These are phyloP conservation scores for Vitis hybrid DNA, from an alignment of 177 flowering plant genomes.

Conservation along the genomic window DNA sequence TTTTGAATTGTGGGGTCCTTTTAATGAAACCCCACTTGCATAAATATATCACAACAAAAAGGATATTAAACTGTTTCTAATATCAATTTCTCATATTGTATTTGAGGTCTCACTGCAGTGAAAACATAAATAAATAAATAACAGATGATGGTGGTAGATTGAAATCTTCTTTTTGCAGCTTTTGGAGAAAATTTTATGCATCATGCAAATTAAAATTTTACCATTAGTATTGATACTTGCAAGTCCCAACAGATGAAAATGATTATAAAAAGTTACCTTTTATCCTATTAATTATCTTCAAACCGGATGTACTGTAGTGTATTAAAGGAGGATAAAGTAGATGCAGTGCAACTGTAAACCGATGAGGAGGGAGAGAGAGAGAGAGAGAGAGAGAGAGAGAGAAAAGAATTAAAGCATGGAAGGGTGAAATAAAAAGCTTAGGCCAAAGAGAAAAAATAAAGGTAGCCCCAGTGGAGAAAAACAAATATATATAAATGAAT, in stretches of 20 bases:
- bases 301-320: constrained; percentile 9
- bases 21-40: constrained; percentile 20
- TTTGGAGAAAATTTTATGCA: constrained; percentile 21
- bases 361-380: constrained; percentile 20
- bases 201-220: constrained; percentile 16
- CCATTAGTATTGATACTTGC: constrained; percentile 1
- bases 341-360: constrained; percentile 12
- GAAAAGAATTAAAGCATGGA: constrained; percentile 8
- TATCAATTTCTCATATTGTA: no score
- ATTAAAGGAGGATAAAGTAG: constrained; percentile 6
- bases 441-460: constrained; percentile 7
- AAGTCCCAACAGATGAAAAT: constrained; percentile 16
- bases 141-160: constrained; percentile 6
- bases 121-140: background rate
- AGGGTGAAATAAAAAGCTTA: constrained; percentile 26
- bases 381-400: constrained; percentile 26
- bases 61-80: background rate
- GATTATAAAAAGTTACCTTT: constrained; percentile 6
- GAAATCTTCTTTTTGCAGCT: constrained; percentile 41
- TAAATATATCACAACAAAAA: constrained; percentile 10
- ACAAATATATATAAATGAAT: background rate
- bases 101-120: no score
- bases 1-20: constrained; percentile 32
- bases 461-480: background rate
- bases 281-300: constrained; percentile 3